Conservation (phyloP, 1,284 basidiomycete genomes). For the Cutaneotrichosporon sp. region DNA sequence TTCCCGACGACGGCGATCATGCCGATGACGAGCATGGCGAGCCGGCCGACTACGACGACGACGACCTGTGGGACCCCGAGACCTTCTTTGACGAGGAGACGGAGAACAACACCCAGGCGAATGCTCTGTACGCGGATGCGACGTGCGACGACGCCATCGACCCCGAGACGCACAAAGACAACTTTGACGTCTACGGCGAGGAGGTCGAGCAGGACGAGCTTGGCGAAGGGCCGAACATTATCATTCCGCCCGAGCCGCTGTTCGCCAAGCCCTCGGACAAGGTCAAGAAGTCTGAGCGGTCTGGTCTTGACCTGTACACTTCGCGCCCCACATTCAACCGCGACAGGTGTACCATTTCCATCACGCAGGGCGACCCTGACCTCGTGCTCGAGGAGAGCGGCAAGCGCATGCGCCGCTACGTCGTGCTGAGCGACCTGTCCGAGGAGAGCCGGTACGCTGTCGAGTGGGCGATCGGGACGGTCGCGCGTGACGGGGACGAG, state of each 20-base stretch:
- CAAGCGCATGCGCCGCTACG: conserved; percentile 65
- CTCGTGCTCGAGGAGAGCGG: conserved; percentile 54
- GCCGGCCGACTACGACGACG: conserved; percentile 14
- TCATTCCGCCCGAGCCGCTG: conserved; percentile 50
- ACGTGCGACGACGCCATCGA: neutral
- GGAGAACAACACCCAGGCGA: conserved; percentile 64
- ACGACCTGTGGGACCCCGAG: conserved; percentile 47
- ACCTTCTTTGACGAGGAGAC: conserved; percentile 72
- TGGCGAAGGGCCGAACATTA: conserved; percentile 70
- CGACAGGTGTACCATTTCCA: conserved; percentile 84
- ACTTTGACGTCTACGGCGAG: conserved; percentile 50
- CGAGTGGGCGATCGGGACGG: conserved; percentile 95
- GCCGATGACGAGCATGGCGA: conserved; percentile 42
- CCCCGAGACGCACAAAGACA: neutral
- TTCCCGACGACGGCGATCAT: conserved; percentile 48
- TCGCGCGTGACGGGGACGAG: conserved; percentile 89
- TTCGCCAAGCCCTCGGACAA: conserved; percentile 30
- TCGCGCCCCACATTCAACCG: conserved; percentile 78
- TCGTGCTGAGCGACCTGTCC: conserved; percentile 89
- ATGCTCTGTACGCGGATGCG: conserved; percentile 54
- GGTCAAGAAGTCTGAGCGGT: conserved; percentile 31
- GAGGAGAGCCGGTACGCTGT: conserved; percentile 87
- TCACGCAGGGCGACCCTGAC: conserved; percentile 77
- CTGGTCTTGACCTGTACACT: conserved; percentile 54
- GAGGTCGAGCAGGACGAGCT: conserved; percentile 48